Base-by-base conservation (phyloP, 2,329 filamentous ascomycete genomes). In the Pseudocercospora fijiensis region DNA sequence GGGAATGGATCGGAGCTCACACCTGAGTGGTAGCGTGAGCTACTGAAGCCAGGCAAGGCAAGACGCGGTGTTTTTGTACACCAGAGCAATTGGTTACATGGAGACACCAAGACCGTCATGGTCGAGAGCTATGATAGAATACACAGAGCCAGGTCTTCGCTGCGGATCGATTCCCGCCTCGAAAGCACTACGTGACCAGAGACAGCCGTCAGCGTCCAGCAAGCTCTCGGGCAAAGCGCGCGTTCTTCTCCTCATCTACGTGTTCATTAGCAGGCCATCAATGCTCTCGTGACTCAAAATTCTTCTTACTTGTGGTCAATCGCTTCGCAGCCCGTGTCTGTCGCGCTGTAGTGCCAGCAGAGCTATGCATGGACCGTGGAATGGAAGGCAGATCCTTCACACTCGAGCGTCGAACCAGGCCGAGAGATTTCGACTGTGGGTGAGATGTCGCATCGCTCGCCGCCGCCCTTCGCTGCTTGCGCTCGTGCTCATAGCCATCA, bases 141-240 rank as follows among this genome's bases (percentile, higher is more conserved):
- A 18, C 49, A n/a, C 22, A 28, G 10, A 58, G 18, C 22, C 20
- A 58, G 10, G 43, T 9, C 13, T n/a, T 16, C 20, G 20, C 11
- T 18, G 30, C 16, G 28, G 18, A 18, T 43, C 22, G 51, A 41
- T 18, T 9, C n/a, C 49, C 8, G 49, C 24, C 22, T n/a, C 22
- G 22, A 28, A 53, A 10, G 51, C 24, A 53, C 26, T 6, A 16
- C 49, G 28, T 55, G 58, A 33, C 24, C 4, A 33, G 60, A 55
- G 65, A 33, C 51, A 57, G 3, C 51, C 33, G 52, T 27, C 49
- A 53, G 18, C 51, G 30, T 22, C 28, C 53, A 47, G n/a, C 37
- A 22, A 74, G 67, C 67, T 74, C 72, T 22, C 69, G 69, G 9
- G 62, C 47, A 58, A 74, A 74, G 27, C 70, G 67, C 18, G 61